Base-by-base conservation (phyloP, 192 early-diverging fungal species). In the Dissophora ornata region DNA sequence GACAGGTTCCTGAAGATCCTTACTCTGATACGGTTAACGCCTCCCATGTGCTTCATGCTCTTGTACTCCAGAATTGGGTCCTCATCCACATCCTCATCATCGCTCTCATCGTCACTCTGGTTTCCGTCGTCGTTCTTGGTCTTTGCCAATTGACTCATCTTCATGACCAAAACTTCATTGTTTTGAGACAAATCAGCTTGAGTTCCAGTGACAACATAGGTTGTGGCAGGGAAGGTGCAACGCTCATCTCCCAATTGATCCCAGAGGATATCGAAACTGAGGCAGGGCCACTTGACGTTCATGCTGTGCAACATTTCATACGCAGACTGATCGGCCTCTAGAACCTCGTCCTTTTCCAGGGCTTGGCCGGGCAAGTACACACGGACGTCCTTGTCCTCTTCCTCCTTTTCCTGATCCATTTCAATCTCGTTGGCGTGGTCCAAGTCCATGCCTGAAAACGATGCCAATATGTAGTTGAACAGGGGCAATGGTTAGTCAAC, bases 281-380 rank as follows among this genome's bases (percentile, higher is more conserved):
- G 87, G 75, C 96, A 97, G 28, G 98, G 98, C 94, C 96, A 96
- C 73, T 95, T 88, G 29, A 94, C 92, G 45, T 93, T 85, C 86
- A 99, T 87, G 22, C 85, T 84, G 83, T 99, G 97, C 57, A 99
- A 88, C 98, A 99, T 98, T 62, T 95, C 93, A 82, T 99, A 99
- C 0, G 93, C 92, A 16, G 88, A 90, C 66, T 94, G 92, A 87
- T 99, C 98, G 28, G 92, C 95, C 63, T 98, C 95, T 42, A 99
- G 86, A 38, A 89, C 91, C 77, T 99, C 96, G 44, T 88, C 96
- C 71, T 93, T 90, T 34, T 67, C 92, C 11, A 99, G 79, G 60
- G 86, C 83, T 45, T 95, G 90, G 21, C 98, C 98, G 6, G 98
- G 98, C 54, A 97, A 88, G 65, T 95, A 97, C 26, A 97, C 92